Conservation (phyloP, 225 moss, liverwort and hornwort species). For the Lunularia cruciata region DNA sequence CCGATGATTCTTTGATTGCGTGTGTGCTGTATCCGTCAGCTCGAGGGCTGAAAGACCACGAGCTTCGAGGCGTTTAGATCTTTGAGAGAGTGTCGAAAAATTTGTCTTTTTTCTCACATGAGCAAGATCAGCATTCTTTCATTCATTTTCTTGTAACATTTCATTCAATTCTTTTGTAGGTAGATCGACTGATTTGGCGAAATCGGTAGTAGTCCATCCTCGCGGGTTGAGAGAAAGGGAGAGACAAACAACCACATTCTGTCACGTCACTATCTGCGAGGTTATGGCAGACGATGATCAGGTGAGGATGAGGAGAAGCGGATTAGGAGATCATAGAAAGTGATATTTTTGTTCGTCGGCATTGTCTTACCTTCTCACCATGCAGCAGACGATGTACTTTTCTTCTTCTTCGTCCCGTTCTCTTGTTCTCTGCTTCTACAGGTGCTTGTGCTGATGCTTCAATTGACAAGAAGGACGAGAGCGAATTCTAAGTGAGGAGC, state of each 20-base stretch:
- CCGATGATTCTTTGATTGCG: neutral
- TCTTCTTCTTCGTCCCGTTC: neutral
- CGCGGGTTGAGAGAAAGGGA: neutral
- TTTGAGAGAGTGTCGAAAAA: neutral
- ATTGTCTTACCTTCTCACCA: neutral
- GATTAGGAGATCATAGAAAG: neutral
- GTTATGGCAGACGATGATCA: conserved; percentile 13
- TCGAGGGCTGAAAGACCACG: conserved; percentile 1
- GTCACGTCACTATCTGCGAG: neutral
- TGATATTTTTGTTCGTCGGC: conserved; percentile 9
- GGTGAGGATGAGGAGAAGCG: neutral
- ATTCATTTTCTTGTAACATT: neutral
- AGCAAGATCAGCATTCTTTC: neutral
- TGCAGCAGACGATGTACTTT: neutral
- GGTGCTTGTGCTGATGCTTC: neutral
- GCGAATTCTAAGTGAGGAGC: neutral
- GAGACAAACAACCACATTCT: neutral
- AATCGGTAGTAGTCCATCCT: neutral
- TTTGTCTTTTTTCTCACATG: neutral
- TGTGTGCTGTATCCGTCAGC: neutral
- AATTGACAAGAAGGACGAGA: neutral
- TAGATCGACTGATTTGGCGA: neutral
- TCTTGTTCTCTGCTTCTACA: neutral
- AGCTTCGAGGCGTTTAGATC: neutral
- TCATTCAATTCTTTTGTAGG: neutral